Conservation (phyloP, 768 basidiomycete genomes). For the Psilocybe azurescens region DNA sequence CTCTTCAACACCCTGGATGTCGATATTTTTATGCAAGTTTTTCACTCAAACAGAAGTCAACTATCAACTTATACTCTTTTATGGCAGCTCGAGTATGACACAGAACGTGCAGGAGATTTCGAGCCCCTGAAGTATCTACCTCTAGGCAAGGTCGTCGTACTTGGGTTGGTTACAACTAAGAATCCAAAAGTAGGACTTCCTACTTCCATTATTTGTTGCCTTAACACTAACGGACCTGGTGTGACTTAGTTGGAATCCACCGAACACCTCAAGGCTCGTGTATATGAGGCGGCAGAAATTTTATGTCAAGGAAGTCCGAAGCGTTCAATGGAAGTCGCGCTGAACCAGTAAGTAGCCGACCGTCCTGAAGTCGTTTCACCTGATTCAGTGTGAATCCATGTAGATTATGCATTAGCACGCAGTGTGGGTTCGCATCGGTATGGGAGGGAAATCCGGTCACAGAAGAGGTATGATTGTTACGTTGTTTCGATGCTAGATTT, state of each 20-base stretch:
- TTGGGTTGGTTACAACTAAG: constrained; percentile 57
- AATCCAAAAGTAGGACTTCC: constrained; percentile 39
- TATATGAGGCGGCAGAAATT: constrained; percentile 58
- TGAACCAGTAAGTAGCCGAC: constrained; percentile 50
- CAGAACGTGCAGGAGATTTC: constrained; percentile 66
- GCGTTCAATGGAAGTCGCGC: constrained; percentile 51
- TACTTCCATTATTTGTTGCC: background rate
- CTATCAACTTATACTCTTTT: background rate
- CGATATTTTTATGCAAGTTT: constrained; percentile 53
- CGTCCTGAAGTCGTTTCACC: background rate
- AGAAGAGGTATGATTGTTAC: constrained; percentile 40
- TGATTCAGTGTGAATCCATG: background rate
- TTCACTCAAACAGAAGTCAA: background rate
- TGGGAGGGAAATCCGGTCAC: constrained; percentile 63
- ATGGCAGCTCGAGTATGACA: constrained; percentile 67
- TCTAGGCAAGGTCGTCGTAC: constrained; percentile 48
- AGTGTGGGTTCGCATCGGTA: constrained; percentile 67
- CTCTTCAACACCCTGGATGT: constrained; percentile 65
- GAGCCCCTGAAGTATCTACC: constrained; percentile 59
- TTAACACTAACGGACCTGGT: background rate
- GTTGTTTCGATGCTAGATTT: background rate
- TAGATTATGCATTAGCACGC: constrained; percentile 63
- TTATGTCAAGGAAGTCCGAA: constrained; percentile 47
- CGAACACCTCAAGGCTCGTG: constrained; percentile 51
- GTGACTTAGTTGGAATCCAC: constrained; percentile 50